Conservation (phyloP, 305 asterid genomes). For the Monarda citriodora region DNA sequence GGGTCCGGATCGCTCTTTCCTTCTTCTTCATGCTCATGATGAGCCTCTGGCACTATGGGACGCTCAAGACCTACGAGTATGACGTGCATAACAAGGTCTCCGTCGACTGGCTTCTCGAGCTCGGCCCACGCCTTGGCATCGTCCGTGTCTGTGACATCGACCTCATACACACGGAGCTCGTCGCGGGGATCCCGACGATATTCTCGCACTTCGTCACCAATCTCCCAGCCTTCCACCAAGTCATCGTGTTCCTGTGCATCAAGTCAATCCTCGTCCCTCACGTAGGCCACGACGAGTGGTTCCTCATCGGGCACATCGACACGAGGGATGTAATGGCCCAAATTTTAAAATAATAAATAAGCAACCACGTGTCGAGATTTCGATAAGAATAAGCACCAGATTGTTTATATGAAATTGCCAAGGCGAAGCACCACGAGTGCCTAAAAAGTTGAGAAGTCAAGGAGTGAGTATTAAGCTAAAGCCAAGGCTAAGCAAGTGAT, state of each 20-base stretch:
- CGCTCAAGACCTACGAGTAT: constrained; percentile 55
- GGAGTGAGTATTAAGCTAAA: too few species aligned
- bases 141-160: constrained; percentile 72
- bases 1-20: constrained; percentile 66
- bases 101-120: constrained; percentile 55
- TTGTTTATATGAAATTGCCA: too few species aligned
- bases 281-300: constrained; percentile 56
- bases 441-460: too few species aligned
- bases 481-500: too few species aligned
- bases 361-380: too few species aligned
- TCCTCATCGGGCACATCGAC: constrained; percentile 62
- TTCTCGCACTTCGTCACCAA: constrained; percentile 73
- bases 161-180: constrained; percentile 65
- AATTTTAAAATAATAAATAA: too few species aligned
- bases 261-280: constrained; percentile 67
- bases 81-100: constrained; percentile 71
- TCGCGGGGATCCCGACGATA: constrained; percentile 60
- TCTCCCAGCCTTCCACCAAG: constrained; percentile 78
- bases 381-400: too few species aligned
- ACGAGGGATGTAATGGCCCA: too few species aligned
- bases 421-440: too few species aligned
- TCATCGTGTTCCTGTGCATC: constrained; percentile 58
- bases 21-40: constrained; percentile 50
- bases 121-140: constrained; percentile 52
- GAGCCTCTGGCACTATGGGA: constrained; percentile 74